These are phyloP conservation scores for Cornus florida DNA, from an alignment of 148 eudicot species.

Conservation along the genomic window DNA sequence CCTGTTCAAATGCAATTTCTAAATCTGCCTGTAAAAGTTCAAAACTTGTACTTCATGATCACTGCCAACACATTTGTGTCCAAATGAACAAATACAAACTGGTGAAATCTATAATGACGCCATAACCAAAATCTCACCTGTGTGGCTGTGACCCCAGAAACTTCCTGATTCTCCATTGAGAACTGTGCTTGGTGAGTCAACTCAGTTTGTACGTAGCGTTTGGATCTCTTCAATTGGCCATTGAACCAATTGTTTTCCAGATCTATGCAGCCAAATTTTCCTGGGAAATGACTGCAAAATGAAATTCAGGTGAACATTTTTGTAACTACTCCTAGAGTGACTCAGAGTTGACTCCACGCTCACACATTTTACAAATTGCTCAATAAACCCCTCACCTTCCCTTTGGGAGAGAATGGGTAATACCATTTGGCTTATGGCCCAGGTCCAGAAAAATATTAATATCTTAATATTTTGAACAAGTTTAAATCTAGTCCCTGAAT, in stretches of 20 bases:
- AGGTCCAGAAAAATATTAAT: too few relatives aligned
- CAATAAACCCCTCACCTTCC: too few relatives aligned
- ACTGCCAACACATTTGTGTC: too few relatives aligned
- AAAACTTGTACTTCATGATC: neutral
- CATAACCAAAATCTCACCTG: slow-evolving; percentile 37
- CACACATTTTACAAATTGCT: too few relatives aligned
- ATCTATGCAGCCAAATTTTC: slow-evolving; percentile 33
- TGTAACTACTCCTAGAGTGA: too few relatives aligned
- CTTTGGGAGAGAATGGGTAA: too few relatives aligned
- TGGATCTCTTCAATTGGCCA: slow-evolving; percentile 61
- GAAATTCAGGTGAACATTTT: too few relatives aligned
- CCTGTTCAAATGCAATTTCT: slow-evolving; percentile 18
- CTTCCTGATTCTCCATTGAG: slow-evolving; percentile 43
- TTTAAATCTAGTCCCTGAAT: too few relatives aligned
- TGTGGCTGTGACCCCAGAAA: slow-evolving; percentile 42
- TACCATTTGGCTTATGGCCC: too few relatives aligned
- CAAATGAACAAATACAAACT: neutral
- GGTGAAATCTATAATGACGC: neutral
- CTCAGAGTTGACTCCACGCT: too few relatives aligned
- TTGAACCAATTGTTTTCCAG: slow-evolving; percentile 55
- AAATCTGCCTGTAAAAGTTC: slow-evolving; percentile 52
- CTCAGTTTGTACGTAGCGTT: slow-evolving; percentile 27
- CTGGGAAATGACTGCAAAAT: too few relatives aligned
- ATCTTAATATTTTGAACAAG: too few relatives aligned
- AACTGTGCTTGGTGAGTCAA: neutral